Evolutionary conservation across 805 yeast species (phyloP).

Genomic region (Saturnispora diversa): DNA sequence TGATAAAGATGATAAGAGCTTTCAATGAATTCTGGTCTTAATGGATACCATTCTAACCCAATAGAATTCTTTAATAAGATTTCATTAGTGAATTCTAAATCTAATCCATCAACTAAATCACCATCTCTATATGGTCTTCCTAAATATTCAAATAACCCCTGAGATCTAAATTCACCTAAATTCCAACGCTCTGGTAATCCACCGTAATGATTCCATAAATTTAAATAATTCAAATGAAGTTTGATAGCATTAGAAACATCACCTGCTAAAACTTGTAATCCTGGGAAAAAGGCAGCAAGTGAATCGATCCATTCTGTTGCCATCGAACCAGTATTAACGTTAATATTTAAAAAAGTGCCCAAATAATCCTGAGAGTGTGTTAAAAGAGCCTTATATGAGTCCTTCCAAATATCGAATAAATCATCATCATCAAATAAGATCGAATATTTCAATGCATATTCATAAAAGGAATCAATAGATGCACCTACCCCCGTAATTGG

Average conservation of each 20-base stretch:
- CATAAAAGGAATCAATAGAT: conserved; percentile 84
- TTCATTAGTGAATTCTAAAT: conserved; percentile 20
- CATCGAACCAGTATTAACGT: conserved; percentile 41
- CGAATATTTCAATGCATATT: conserved; percentile 73
- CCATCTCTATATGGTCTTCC: conserved; percentile 16
- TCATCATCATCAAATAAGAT: conserved; percentile 60
- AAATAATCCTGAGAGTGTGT: conserved; percentile 36
- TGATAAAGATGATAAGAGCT: conserved; percentile 76
- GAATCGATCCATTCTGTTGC: conserved; percentile 74
- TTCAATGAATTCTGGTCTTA: conserved; percentile 87
- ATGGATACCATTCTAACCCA: conserved; percentile 80
- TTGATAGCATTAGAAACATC: conserved; percentile 56
- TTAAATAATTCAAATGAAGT: conserved; percentile 55
- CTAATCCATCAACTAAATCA: conserved; percentile 18
- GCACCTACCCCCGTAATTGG: conserved; percentile 79
- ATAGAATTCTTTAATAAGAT: conserved; percentile 32
- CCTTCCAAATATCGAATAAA: conserved; percentile 47
- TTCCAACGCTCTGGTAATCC: conserved; percentile 89
- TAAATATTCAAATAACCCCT: conserved; percentile 14
- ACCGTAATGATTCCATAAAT: conserved; percentile 73
- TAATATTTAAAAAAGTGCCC: conserved; percentile 43
- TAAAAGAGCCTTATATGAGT: conserved; percentile 50
- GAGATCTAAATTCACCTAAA: conserved; percentile 24
- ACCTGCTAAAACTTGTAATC: conserved; percentile 73
- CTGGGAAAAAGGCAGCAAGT: conserved; percentile 82